A percentile compares a stretch with the other conserved stretches of the same genome.
phyloP scores from a whole-genome alignment of 305 asterid species.

The Fraxinus albicans region DNA sequence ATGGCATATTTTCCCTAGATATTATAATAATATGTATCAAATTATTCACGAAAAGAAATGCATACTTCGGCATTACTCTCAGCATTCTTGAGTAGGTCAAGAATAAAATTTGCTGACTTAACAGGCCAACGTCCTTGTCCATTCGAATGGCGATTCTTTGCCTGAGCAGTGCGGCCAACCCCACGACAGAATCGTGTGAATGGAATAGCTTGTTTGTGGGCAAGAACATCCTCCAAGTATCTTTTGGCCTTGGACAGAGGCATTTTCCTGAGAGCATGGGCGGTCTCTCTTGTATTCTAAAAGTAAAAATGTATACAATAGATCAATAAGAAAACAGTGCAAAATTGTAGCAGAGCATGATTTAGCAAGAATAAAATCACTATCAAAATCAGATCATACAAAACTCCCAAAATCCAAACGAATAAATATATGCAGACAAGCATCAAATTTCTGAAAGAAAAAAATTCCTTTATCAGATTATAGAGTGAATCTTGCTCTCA shows the following conservation, averaged over 20 bases:
- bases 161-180: slow-evolving; percentile 81
- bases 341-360: neutral
- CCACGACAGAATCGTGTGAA: slow-evolving; percentile 80
- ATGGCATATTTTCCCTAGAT: neutral
- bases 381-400: neutral
- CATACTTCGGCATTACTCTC: slow-evolving; percentile 82
- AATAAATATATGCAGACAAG: neutral
- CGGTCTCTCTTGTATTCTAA: slow-evolving; percentile 79
- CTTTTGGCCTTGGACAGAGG: slow-evolving; percentile 68
- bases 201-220: slow-evolving; percentile 80
- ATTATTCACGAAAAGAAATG: neutral
- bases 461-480: neutral
- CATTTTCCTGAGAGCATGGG: slow-evolving; percentile 69
- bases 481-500: neutral
- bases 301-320: neutral
- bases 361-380: too few relatives aligned
- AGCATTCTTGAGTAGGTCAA: slow-evolving; percentile 77
- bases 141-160: slow-evolving; percentile 75
- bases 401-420: neutral
- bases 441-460: neutral
- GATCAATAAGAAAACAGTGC: neutral
- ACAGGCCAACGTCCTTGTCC: slow-evolving; percentile 91
- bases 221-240: slow-evolving; percentile 74
- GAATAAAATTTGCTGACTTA: slow-evolving; percentile 67
- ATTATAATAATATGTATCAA: neutral